Percentiles rank a stretch among this genome's conserved stretches.
Conservation (phyloP, 2,329 filamentous ascomycete species). For the Aspergillus cejpii region DNA sequence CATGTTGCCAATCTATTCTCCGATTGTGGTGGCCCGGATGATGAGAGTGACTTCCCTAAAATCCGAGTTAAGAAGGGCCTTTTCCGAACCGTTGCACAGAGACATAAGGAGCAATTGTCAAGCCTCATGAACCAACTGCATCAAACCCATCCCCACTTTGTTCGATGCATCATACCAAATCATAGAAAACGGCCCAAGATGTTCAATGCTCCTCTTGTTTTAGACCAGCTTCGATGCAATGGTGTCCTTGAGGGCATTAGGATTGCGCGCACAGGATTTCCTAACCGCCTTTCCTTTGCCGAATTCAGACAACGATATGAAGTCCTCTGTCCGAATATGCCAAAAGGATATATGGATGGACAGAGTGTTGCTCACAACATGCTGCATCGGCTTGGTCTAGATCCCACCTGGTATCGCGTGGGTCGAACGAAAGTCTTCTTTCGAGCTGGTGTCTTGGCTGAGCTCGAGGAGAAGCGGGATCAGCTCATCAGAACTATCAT, state of each 20-base stretch:
- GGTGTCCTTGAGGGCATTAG: conserved; percentile 98
- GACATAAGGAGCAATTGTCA: conserved; percentile 98
- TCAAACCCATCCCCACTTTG: conserved; percentile 95
- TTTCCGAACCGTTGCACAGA: conserved; percentile 91
- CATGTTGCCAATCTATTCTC: conserved; percentile 79
- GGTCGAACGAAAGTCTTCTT: conserved; percentile 98
- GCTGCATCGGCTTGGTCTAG: conserved; percentile 79
- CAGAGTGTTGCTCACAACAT: conserved; percentile 80
- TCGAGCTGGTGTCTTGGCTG: conserved; percentile 87
- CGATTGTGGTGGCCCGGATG: conserved; percentile 78
- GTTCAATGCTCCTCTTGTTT: conserved; percentile 82
- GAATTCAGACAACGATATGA: conserved; percentile 96
- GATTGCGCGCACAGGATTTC: conserved; percentile 93
- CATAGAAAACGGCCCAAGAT: conserved; percentile 96
- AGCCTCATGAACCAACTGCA: conserved; percentile 90
- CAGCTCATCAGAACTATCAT: conserved; percentile 90
- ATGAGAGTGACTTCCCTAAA: conserved; percentile 59
- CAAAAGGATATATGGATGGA: conserved; percentile 83
- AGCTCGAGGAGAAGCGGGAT: conserved; percentile 93
- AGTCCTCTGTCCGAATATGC: conserved; percentile 81
- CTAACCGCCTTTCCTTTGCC: conserved; percentile 82
- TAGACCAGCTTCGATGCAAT: conserved; percentile 96
- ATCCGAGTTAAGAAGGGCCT: conserved; percentile 94
- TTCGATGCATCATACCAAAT: conserved; percentile 94
- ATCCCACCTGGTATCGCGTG: conserved; percentile 81